These are phyloP conservation scores for Neurospora hispaniola DNA, from an alignment of 495 filamentous ascomycete species.

Conservation along the genomic window DNA sequence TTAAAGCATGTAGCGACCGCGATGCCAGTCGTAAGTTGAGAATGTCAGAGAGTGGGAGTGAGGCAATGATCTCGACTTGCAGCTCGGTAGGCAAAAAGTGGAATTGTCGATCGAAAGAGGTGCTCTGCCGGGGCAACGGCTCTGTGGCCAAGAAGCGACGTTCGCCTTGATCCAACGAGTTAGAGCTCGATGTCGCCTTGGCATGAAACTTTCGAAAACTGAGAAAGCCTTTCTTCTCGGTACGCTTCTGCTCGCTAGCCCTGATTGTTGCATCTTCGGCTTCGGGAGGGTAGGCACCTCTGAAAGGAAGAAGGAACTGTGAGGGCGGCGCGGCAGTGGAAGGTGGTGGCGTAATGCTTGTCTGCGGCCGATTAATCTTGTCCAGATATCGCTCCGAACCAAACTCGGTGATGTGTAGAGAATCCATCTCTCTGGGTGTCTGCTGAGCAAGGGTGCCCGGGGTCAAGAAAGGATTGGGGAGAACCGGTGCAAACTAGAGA, in stretches of 20 bases:
- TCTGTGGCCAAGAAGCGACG: constrained; percentile 13
- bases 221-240: constrained; percentile 24
- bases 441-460: constrained; percentile 6
- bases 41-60: constrained; percentile 42
- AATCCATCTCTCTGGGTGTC: constrained; percentile 34
- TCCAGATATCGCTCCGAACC: constrained; percentile 44
- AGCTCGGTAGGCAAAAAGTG: constrained; percentile 41
- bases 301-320: constrained; percentile 33
- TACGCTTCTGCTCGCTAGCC: constrained; percentile 23
- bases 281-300: constrained; percentile 20
- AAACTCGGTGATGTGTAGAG: constrained; percentile 46
- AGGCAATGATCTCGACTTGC: constrained; percentile 45
- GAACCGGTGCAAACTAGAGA: constrained; percentile 8
- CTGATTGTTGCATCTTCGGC: constrained; percentile 13
- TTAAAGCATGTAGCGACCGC: constrained; percentile 40
- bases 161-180: constrained; percentile 7
- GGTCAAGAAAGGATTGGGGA: constrained; percentile 13
- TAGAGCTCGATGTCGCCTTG: constrained; percentile 6
- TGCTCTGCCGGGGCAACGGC: constrained; percentile 9
- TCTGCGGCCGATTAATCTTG: constrained; percentile 34
- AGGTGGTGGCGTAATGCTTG: constrained; percentile 18
- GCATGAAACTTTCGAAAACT: constrained; percentile 18
- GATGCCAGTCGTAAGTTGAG: constrained; percentile 42
- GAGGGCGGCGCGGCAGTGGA: constrained; percentile 11
- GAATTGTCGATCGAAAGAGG: constrained; percentile 41